A percentile compares a stretch with the other conserved stretches of the same genome.
Conservation (phyloP, 352 stramenopile species). For the Globisporangium perplexum region DNA sequence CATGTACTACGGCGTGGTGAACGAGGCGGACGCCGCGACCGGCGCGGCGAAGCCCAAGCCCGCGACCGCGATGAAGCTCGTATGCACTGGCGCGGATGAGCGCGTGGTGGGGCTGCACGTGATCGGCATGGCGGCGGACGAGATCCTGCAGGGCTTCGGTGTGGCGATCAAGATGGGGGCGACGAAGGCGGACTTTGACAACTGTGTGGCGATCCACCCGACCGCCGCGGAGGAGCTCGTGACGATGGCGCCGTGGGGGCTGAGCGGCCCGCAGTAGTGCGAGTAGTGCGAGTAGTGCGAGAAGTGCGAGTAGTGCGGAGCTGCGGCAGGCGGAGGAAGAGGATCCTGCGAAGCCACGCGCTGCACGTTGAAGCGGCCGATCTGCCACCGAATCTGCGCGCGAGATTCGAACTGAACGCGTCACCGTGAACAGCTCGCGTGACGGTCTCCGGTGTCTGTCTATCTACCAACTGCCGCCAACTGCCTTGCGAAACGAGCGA, state of each 20-base stretch:
- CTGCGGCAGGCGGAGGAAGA: not conserved
- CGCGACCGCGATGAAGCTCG: constrained; percentile 94
- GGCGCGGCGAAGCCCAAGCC: constrained; percentile 68
- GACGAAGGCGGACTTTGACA: constrained; percentile 97
- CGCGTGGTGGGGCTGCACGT: constrained; percentile 97
- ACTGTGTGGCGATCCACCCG: constrained; percentile 94
- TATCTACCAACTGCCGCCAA: too few relatives aligned
- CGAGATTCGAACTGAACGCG: too few relatives aligned
- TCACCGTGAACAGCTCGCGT: too few relatives aligned
- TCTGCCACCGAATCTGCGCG: too few relatives aligned
- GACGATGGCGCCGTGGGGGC: constrained; percentile 87
- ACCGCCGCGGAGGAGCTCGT: constrained; percentile 97
- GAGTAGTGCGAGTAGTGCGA: too few relatives aligned
- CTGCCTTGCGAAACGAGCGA: too few relatives aligned
- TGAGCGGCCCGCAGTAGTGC: constrained; percentile 19
- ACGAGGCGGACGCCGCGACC: constrained; percentile 37
- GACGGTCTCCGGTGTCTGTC: too few relatives aligned
- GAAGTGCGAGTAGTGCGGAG: too few relatives aligned
- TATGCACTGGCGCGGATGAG: constrained; percentile 86
- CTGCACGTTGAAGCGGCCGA: too few relatives aligned
- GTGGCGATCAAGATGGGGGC: constrained; percentile 98
- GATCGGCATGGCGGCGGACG: constrained; percentile 92
- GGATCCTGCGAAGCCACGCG: too few relatives aligned
- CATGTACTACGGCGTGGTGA: constrained; percentile 92
- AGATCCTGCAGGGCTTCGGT: constrained; percentile 99